Evolutionary conservation across 306 rosid species (phyloP).

Genomic region (Corylus avellana): DNA sequence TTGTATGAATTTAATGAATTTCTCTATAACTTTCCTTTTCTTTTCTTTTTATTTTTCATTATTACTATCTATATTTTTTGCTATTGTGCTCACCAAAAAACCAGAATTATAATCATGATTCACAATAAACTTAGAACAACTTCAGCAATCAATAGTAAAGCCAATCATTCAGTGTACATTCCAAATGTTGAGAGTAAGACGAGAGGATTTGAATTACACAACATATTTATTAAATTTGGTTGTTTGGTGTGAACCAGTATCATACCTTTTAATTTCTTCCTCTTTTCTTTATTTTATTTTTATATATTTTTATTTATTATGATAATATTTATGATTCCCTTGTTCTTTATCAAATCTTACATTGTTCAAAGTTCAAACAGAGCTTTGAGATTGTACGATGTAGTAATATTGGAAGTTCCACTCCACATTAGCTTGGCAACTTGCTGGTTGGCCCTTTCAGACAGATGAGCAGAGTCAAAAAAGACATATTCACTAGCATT

Average conservation of each 20-base stretch:
- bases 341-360: neutral
- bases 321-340: neutral
- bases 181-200: too few species aligned
- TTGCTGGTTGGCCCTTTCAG: conserved; percentile 29
- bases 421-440: conserved; percentile 35
- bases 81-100: too few species aligned
- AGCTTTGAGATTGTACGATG: conserved; percentile 33
- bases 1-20: too few species aligned
- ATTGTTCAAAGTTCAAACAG: conserved; percentile 23
- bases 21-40: too few species aligned
- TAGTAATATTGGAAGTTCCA: conserved; percentile 11
- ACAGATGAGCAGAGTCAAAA: conserved; percentile 40
- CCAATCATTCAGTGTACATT: neutral
- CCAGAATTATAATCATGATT: too few species aligned
- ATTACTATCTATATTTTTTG: too few species aligned
- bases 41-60: too few species aligned
- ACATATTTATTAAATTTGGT: neutral
- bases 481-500: conserved; percentile 32
- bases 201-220: neutral
- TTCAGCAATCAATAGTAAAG: too few species aligned
- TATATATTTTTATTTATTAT: neutral
- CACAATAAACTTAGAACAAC: too few species aligned
- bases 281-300: neutral
- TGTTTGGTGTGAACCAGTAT: neutral
- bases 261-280: neutral